Evolutionary conservation across 1,284 basidiomycete genomes (phyloP).

Genomic region (Papiliotrema terrestris): DNA sequence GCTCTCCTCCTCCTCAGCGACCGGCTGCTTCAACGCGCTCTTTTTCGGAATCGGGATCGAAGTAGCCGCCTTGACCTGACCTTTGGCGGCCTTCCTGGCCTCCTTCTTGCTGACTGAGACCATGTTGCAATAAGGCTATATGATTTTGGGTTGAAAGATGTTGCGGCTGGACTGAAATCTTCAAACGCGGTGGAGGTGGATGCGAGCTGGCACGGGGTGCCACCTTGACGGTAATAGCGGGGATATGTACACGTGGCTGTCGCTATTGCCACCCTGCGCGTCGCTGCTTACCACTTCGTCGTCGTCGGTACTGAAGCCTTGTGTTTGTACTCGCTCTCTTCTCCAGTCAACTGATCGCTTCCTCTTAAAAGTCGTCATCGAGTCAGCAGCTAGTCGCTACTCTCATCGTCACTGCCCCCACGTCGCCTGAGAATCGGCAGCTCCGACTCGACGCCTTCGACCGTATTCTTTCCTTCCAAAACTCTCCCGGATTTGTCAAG

Average conservation of each 20-base stretch:
- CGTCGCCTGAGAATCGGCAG: not conserved
- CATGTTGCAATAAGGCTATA: slow-evolving; percentile 19
- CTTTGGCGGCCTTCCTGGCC: slow-evolving; percentile 18
- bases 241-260: not conserved
- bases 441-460: not conserved
- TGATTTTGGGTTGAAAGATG: not conserved
- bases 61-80: slow-evolving; percentile 16
- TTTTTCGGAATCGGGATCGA: slow-evolving; percentile 1
- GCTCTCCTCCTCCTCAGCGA: slow-evolving; percentile 11
- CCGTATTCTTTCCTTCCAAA: not conserved
- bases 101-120: slow-evolving; percentile 35
- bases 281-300: too few species aligned
- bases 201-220: not conserved
- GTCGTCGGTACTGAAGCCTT: not conserved
- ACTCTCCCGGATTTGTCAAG: not conserved
- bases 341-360: too few species aligned
- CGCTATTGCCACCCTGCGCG: too few species aligned
- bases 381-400: not conserved
- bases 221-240: not conserved
- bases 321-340: not conserved
- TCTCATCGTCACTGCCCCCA: not conserved
- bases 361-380: too few species aligned
- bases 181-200: not conserved
- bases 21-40: not conserved
- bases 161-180: not conserved